A percentile compares a stretch with the other conserved stretches of the same genome.
These are phyloP conservation scores for Pogostemon cablin DNA, from an alignment of 257 asterid species.

Conservation along the genomic window DNA sequence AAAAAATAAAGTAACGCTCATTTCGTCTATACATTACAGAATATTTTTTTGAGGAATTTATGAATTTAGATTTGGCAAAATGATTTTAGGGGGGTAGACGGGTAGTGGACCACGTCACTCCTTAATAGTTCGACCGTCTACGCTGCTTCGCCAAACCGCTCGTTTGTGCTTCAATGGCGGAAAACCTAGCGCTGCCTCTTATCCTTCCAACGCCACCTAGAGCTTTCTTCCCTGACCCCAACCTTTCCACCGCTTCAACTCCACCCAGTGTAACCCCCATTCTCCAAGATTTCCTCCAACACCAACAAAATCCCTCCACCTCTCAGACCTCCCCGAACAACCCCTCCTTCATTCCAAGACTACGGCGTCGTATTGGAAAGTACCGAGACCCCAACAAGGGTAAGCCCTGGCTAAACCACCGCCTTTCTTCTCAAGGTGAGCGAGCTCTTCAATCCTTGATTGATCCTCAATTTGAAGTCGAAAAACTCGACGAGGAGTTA, in stretches of 20 bases:
- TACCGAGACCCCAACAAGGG: slow-evolving; percentile 72
- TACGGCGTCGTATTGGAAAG: slow-evolving; percentile 72
- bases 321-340: slow-evolving; percentile 21
- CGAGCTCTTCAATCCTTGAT: slow-evolving; percentile 56
- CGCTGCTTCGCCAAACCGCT: slow-evolving; percentile 16
- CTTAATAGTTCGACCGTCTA: not conserved
- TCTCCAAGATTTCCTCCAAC: slow-evolving; percentile 53
- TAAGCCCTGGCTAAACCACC: slow-evolving; percentile 75
- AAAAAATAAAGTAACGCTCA: no score
- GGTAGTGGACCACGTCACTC: not conserved
- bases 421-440: slow-evolving; percentile 74
- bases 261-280: slow-evolving; percentile 49
- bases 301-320: slow-evolving; percentile 41
- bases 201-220: slow-evolving; percentile 82
- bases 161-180: slow-evolving; percentile 61
- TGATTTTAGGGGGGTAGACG: no score
- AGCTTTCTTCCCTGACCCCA: slow-evolving; percentile 70
- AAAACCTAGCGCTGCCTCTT: slow-evolving; percentile 79
- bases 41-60: no score
- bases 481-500: slow-evolving; percentile 43
- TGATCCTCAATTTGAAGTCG: slow-evolving; percentile 51
- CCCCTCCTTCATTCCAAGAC: slow-evolving; percentile 47
- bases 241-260: slow-evolving; percentile 40
- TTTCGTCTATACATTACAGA: no score
- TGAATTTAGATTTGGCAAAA: no score